Base-by-base conservation (phyloP, 345 rosid species). In the Citrus unshiu region DNA sequence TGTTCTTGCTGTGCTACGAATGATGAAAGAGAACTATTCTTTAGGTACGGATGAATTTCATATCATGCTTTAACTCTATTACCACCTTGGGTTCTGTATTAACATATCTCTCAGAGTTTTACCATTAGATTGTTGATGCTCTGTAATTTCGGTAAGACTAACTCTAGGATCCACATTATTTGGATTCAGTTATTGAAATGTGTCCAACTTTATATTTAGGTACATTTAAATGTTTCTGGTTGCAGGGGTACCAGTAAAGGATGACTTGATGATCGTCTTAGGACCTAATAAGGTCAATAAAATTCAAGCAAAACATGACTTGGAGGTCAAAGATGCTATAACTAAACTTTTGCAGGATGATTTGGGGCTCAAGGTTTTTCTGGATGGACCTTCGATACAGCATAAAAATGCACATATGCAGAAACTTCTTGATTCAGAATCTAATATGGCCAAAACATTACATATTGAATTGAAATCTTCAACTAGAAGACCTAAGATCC, bases 21-120 rank as follows among this genome's bases (percentile, higher is more conserved):
- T 92, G 98, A 91, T 94, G 81, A 94, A 93, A 87, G 98, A 96
- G 91, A 93, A 89, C 78, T 84, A 84, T 63, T 76, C 78, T 70
- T 76, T 75, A 82, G 97, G 98, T 93, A 80, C 2, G 77, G 27
- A n/a, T 77, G 27, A 4, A 63, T 14, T 65, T 65, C 30, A 46
- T 24, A 71, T 60, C 74, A 68, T 63, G 10, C 72, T 1, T 72
- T 19, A 18, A 54, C 58, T 54, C 7, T 39, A 22, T 72, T 39
- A 54, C 2, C 2, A 46, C 51, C 51, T 46, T 13, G 16, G 51
- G 51, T 46, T 46, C 5, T 46, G 51, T 46, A 18, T 46, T 46
- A 13, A 46, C 62, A 64, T 68, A 43, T 9, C 49, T 73, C 18
- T 9, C 9, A 18, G 14, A 57, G 25, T 39, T 27, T 72, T 39